Base-by-base conservation (phyloP, 2,329 filamentous ascomycete genomes). In the Colletotrichum tabaci region DNA sequence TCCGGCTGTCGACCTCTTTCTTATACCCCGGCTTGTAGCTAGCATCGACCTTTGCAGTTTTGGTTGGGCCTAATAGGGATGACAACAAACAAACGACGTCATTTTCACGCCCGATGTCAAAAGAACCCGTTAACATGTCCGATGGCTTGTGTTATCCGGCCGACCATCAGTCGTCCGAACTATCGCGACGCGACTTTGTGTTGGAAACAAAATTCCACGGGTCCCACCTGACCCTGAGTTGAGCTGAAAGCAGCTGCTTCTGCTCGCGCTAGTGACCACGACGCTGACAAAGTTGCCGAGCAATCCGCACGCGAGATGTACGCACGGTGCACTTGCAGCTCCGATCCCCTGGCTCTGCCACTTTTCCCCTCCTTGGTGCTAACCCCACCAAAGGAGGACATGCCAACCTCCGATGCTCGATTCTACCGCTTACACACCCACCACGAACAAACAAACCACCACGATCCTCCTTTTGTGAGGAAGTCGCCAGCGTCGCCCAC, bases 291-390 rank as follows among this genome's bases (percentile, higher is more conserved):
- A 68, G 44, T 61, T 67, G 30, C 56, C 49, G 42, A 65, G 55
- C 40, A 47, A 38, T 58, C 56, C 61, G 44, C 61, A 53, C 38
- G 47, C 42, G 42, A n/a, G 12, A 26, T n/a, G 30, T 44, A 46
- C 57, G 64, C 65, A 71, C 65, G 69, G 69, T 63, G 58, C 69
- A 64, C 58, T n/a, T 64, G 35, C 53, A 55, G 66, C 58, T 64
- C 69, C 69, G 47, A 52, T 46, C 47, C 49, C 38, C 50, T 3
- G 2, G 35, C 61, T 46, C 66, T 62, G 66, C 35, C 53, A 38
- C 60, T 44, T 56, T 56, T 40, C 50, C 49, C 65, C 57, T 63
- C 60, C 56, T 35, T 61, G 12, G 15, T 38, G 38, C 44, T 35
- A 63, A 71, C 68, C 68, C 68, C 68, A 60, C 68, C 58, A 68